These are phyloP conservation scores for Teratosphaeria nubilosa DNA, from an alignment of 2,329 filamentous ascomycete species.

Conservation along the genomic window DNA sequence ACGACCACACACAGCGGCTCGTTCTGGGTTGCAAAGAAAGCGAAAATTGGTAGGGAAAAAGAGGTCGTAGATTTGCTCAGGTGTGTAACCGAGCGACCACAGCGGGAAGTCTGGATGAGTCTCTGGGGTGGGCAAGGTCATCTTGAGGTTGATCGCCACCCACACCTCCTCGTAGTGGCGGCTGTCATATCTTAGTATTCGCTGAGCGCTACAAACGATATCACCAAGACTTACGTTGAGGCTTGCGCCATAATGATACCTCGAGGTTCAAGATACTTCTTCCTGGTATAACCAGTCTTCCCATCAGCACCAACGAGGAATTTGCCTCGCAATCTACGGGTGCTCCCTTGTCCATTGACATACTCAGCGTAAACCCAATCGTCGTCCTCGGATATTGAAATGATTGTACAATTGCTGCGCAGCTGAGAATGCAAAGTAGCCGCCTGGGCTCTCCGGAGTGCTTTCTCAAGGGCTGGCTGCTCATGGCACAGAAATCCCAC, in stretches of 20 bases:
- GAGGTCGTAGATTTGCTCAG: conserved; percentile 38
- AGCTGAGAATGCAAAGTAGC: not conserved
- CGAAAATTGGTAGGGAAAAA: conserved; percentile 39
- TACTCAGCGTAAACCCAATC: conserved; percentile 1
- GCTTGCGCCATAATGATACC: not conserved
- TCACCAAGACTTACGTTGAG: not conserved
- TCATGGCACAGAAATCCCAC: conserved; percentile 3
- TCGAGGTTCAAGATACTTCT: conserved; percentile 3
- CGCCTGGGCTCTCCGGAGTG: not conserved
- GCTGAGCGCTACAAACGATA: not conserved
- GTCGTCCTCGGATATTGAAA: not conserved
- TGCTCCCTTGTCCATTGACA: not conserved
- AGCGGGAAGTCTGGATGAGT: conserved; percentile 41
- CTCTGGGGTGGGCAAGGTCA: conserved; percentile 34
- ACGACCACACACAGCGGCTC: conserved; percentile 35
- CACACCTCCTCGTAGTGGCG: conserved; percentile 32
- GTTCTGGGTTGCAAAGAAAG: conserved; percentile 33
- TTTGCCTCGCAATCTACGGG: not conserved
- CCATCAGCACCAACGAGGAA: conserved; percentile 3
- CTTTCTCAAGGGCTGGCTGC: conserved; percentile 2
- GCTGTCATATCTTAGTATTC: not conserved
- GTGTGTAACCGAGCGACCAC: conserved; percentile 37
- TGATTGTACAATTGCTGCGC: not conserved
- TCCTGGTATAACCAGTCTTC: conserved; percentile 3
- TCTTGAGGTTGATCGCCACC: conserved; percentile 40